Evolutionary conservation across 306 rosid species (phyloP).

Genomic region (Abrus precatorius): DNA sequence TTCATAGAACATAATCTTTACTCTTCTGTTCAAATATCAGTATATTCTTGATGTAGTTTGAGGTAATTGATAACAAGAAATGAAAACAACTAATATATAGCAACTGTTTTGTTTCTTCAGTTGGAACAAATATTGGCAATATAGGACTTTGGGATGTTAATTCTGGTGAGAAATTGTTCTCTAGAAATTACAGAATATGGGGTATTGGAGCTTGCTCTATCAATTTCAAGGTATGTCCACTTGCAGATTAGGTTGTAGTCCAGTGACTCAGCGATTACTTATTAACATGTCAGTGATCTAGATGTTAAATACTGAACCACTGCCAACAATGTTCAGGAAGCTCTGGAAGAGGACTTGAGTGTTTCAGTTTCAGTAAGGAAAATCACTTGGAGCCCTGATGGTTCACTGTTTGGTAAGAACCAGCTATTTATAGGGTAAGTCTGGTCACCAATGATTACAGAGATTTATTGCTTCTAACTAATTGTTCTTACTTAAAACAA

Average conservation of each 20-base stretch:
- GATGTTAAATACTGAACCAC: conserved; percentile 10
- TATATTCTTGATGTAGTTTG: background rate
- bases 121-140: conserved; percentile 43
- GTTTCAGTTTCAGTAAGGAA: conserved; percentile 43
- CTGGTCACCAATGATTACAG: background rate
- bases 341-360: background rate
- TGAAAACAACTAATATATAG: conserved; percentile 5
- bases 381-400: conserved; percentile 45
- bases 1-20: background rate
- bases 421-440: background rate
- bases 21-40: conserved; percentile 14
- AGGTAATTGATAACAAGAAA: background rate
- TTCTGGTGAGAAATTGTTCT: conserved; percentile 7
- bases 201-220: background rate
- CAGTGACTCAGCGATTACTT: background rate
- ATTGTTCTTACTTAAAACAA: conserved; percentile 23
- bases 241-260: background rate
- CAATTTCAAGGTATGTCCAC: conserved; percentile 35
- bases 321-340: conserved; percentile 32
- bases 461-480: conserved; percentile 20
- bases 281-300: background rate
- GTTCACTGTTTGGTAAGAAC: conserved; percentile 49
- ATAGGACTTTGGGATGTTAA: conserved; percentile 35
- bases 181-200: conserved; percentile 17
- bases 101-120: conserved; percentile 35